phyloP scores from a whole-genome alignment of 2,329 filamentous ascomycete genomes.

The Aspergillus puulaauensis region DNA sequence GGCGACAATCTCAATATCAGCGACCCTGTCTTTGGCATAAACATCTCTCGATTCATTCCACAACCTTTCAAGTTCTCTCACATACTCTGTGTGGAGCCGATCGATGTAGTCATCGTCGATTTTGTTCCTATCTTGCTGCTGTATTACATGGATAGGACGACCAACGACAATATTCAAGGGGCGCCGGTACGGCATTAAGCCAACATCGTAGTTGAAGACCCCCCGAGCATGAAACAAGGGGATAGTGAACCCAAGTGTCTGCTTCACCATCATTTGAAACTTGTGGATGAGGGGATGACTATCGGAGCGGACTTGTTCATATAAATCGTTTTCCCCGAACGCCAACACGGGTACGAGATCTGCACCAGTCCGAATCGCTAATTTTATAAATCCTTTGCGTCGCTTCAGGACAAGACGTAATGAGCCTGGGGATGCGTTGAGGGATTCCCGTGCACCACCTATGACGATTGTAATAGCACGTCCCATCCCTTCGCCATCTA shows the following conservation, averaged over 20 bases:
- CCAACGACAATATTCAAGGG: conserved; percentile 90
- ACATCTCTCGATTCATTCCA: conserved; percentile 50
- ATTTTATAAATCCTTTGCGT: conserved; percentile 90
- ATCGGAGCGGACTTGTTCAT: conserved; percentile 80
- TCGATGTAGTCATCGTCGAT: conserved; percentile 77
- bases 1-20: conserved; percentile 46
- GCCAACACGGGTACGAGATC: conserved; percentile 89
- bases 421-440: conserved; percentile 78
- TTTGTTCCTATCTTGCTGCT: conserved; percentile 54
- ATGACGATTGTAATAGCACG: conserved; percentile 96
- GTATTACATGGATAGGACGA: conserved; percentile 70
- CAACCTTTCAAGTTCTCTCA: conserved; percentile 55
- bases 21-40: conserved; percentile 44
- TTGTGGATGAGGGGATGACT: conserved; percentile 77
- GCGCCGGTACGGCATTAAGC: conserved; percentile 87
- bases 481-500: conserved; percentile 79
- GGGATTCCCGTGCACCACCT: conserved; percentile 86
- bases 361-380: conserved; percentile 87
- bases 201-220: conserved; percentile 97
- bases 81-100: conserved; percentile 74
- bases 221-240: conserved; percentile 87
- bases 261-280: conserved; percentile 80
- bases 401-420: conserved; percentile 76
- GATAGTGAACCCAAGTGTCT: conserved; percentile 85
- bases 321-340: conserved; percentile 95